phyloP scores from a whole-genome alignment of 345 rosid genomes.

The Alliaria petiolata region DNA sequence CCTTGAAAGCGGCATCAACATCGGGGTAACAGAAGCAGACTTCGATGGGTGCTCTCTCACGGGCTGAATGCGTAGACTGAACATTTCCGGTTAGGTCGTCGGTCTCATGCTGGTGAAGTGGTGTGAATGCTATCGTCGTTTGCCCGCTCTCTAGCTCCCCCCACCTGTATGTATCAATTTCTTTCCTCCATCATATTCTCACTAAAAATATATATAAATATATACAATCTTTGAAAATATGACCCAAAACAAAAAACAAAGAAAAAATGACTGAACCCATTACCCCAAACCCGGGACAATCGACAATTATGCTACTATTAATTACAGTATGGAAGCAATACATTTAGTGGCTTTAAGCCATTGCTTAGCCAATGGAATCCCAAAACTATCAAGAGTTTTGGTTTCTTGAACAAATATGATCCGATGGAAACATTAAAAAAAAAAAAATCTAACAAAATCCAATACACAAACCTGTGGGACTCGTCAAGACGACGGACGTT shows the following conservation, averaged over 20 bases:
- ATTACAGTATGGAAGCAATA: neutral
- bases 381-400: neutral
- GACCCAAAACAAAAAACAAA: neutral
- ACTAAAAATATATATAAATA: too few species aligned
- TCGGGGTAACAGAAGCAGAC: constrained; percentile 71
- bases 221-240: too few species aligned
- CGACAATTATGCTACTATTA: neutral
- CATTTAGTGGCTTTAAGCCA: neutral
- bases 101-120: constrained; percentile 75
- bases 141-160: constrained; percentile 85
- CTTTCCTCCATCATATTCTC: too few species aligned
- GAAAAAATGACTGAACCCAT: neutral
- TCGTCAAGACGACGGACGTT: constrained; percentile 70
- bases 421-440: neutral
- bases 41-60: constrained; percentile 54
- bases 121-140: constrained; percentile 83
- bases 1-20: constrained; percentile 83
- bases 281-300: neutral
- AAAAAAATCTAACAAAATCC: neutral
- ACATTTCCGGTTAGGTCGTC: constrained; percentile 67
- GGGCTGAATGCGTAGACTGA: constrained; percentile 30
- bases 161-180: constrained; percentile 41
- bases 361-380: neutral
- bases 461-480: constrained; percentile 46
- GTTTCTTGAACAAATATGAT: neutral